phyloP scores from a whole-genome alignment of 495 filamentous ascomycete genomes.

The Staphylotrichum longicolle region DNA sequence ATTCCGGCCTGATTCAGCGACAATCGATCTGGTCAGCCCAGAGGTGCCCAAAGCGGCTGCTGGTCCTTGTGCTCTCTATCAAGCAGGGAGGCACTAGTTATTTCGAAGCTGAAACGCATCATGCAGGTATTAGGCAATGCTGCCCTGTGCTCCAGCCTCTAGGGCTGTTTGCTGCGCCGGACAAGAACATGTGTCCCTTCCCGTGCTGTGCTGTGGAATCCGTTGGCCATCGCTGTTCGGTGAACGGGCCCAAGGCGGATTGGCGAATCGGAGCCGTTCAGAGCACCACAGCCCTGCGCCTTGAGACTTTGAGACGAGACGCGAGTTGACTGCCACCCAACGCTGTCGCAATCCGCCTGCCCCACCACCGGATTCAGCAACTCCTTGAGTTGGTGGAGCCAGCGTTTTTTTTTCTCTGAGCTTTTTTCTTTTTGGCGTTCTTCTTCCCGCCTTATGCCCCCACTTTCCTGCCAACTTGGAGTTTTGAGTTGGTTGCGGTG shows the following conservation, averaged over 20 bases:
- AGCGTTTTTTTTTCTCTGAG: not conserved
- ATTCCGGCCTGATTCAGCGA: not conserved
- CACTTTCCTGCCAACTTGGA: not conserved
- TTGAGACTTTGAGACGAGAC: slow-evolving; percentile 5
- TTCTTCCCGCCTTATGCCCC: slow-evolving; percentile 1
- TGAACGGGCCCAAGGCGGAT: not conserved
- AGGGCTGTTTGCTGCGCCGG: slow-evolving; percentile 4
- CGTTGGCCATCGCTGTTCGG: not conserved
- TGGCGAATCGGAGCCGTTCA: slow-evolving; percentile 8
- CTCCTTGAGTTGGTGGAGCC: not conserved
- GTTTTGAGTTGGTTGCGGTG: not conserved
- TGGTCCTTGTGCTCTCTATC: too few relatives aligned
- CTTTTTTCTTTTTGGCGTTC: not conserved
- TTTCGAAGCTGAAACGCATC: not conserved
- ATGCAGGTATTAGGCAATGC: not conserved
- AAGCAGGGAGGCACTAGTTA: too few relatives aligned
- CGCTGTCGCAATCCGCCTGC: not conserved
- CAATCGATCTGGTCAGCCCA: not conserved
- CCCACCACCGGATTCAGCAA: not conserved
- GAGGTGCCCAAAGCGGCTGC: not conserved
- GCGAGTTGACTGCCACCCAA: not conserved
- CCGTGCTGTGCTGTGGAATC: not conserved
- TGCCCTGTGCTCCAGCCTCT: not conserved
- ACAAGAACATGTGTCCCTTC: not conserved
- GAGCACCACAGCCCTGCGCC: slow-evolving; percentile 9